A percentile compares a stretch with the other conserved stretches of the same genome.
These are phyloP conservation scores for Volvox carteri DNA, from an alignment of 163 green algal genomes.

Conservation along the genomic window DNA sequence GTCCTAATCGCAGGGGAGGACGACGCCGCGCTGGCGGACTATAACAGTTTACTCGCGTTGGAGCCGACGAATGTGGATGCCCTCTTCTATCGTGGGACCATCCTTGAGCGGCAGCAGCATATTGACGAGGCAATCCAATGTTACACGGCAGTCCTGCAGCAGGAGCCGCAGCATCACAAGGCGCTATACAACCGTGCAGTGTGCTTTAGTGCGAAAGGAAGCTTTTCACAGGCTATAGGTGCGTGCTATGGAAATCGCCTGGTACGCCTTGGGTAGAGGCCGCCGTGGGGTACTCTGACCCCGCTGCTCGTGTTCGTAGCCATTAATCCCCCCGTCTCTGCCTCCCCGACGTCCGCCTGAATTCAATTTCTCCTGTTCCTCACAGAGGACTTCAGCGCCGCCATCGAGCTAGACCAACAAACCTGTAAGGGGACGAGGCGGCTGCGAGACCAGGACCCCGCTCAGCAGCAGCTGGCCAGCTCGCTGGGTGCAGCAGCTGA, in stretches of 20 bases:
- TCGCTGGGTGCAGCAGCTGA: background rate
- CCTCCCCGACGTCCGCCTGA: background rate
- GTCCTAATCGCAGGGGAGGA: slow-evolving; percentile 30
- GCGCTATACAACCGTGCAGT: slow-evolving; percentile 80
- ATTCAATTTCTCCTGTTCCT: background rate
- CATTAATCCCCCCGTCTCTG: background rate
- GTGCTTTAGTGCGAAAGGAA: slow-evolving; percentile 83
- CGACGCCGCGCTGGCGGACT: slow-evolving; percentile 70
- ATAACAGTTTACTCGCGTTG: slow-evolving; percentile 71
- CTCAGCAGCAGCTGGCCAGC: slow-evolving; percentile 5
- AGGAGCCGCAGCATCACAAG: slow-evolving; percentile 85
- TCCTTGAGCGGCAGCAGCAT: slow-evolving; percentile 70
- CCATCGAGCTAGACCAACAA: slow-evolving; percentile 75
- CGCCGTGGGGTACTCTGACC: too few species aligned
- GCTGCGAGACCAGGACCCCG: background rate
- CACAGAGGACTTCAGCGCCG: slow-evolving; percentile 81
- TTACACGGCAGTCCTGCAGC: slow-evolving; percentile 74
- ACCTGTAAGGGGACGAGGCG: slow-evolving; percentile 2
- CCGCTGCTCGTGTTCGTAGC: too few species aligned
- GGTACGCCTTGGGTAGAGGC: too few species aligned
- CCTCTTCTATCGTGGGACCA: slow-evolving; percentile 75
- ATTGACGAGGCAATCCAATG: slow-evolving; percentile 81
- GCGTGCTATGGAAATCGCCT: background rate
- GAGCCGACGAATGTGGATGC: slow-evolving; percentile 80
- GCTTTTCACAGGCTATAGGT: slow-evolving; percentile 83